Evolutionary conservation across 1,139 yeast species (phyloP).

Genomic region (Meyerozyma carpophila): DNA sequence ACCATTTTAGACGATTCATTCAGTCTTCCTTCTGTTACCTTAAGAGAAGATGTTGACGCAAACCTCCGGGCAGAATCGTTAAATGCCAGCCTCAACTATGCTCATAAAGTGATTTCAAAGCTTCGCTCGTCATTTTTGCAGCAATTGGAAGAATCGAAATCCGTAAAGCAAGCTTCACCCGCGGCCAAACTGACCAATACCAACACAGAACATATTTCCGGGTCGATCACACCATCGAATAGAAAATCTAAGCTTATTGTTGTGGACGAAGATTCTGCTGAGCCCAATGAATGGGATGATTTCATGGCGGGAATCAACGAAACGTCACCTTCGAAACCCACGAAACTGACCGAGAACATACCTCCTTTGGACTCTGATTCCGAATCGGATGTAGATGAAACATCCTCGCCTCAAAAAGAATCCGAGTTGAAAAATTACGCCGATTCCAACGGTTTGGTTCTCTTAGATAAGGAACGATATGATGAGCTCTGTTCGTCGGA

Average conservation of each 20-base stretch:
- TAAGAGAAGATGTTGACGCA: conserved; percentile 41
- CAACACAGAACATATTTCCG: neutral
- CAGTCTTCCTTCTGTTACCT: conserved; percentile 21
- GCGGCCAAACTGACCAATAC: neutral
- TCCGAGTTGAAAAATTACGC: conserved; percentile 46
- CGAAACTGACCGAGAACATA: neutral
- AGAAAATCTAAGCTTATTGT: conserved; percentile 30
- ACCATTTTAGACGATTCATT: conserved; percentile 26
- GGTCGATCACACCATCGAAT: conserved; percentile 30
- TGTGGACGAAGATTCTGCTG: conserved; percentile 20
- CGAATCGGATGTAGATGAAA: conserved; percentile 18
- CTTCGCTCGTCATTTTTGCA: conserved; percentile 47
- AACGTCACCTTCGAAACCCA: neutral
- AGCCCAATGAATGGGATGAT: conserved; percentile 32
- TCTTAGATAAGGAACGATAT: conserved; percentile 46
- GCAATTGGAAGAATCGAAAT: conserved; percentile 2
- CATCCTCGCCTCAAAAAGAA: conserved; percentile 12
- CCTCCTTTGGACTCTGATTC: conserved; percentile 26
- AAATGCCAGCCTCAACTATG: conserved; percentile 59
- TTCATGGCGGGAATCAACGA: conserved; percentile 23
- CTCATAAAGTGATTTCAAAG: conserved; percentile 55
- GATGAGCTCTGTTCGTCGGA: conserved; percentile 24
- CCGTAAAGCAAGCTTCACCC: too few relatives aligned
- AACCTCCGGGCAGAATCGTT: conserved; percentile 65
- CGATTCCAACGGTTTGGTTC: conserved; percentile 40